Evolutionary conservation across 768 basidiomycete species (phyloP).

Genomic region (Ramaria sp.): DNA sequence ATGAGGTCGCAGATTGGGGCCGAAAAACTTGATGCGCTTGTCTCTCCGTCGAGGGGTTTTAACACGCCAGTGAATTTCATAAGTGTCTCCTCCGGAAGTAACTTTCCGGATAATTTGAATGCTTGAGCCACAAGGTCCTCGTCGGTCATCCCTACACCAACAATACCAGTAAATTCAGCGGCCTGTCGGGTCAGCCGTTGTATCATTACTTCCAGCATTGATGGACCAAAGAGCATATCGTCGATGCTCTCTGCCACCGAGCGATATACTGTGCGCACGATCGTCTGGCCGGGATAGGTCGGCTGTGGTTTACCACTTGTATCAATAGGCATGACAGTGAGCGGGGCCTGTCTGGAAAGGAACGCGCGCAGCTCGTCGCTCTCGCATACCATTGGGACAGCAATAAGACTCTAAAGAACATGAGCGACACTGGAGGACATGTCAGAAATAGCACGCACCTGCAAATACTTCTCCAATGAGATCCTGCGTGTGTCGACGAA

Average conservation of each 20-base stretch:
- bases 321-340: conserved; percentile 45
- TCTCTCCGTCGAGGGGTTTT: conserved; percentile 78
- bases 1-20: conserved; percentile 91
- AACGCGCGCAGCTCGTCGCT: conserved; percentile 76
- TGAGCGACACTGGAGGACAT: not conserved
- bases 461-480: conserved; percentile 82
- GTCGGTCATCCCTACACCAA: conserved; percentile 65
- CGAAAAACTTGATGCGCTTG: conserved; percentile 80
- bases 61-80: conserved; percentile 67
- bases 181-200: conserved; percentile 84
- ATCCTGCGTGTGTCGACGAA: conserved; percentile 75
- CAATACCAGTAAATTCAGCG: conserved; percentile 78
- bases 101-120: conserved; percentile 57
- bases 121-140: conserved; percentile 80
- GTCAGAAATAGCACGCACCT: conserved; percentile 38
- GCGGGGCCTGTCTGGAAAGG: conserved; percentile 80
- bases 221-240: conserved; percentile 93
- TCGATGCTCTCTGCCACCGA: conserved; percentile 93
- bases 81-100: conserved; percentile 54
- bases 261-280: conserved; percentile 82
- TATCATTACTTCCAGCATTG: conserved; percentile 92
- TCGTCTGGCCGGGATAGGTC: conserved; percentile 54
- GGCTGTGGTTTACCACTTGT: conserved; percentile 29
- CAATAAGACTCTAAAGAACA: conserved; percentile 49
- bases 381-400: conserved; percentile 66